Conservation (phyloP, 1,284 basidiomycete species). For the Blastosporella zonata region DNA sequence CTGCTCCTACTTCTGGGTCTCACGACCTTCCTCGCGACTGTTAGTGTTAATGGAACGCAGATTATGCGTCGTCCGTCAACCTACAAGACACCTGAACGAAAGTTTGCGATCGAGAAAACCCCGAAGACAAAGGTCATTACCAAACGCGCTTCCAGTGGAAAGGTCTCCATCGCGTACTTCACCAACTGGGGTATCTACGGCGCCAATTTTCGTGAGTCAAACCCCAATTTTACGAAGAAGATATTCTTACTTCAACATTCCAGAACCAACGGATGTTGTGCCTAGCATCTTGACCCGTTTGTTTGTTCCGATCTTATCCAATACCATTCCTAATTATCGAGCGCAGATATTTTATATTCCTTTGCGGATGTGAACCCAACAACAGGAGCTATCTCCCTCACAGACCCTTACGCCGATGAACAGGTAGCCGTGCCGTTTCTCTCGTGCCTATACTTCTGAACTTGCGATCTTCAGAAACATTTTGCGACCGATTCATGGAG, state of each 20-base stretch:
- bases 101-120: constrained; percentile 34
- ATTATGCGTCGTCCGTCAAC: constrained; percentile 53
- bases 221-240: constrained; percentile 4
- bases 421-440: constrained; percentile 42
- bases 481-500: constrained; percentile 60
- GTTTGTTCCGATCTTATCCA: constrained; percentile 14
- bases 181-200: constrained; percentile 82
- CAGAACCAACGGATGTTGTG: constrained; percentile 53
- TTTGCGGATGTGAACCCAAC: constrained; percentile 79
- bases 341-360: constrained; percentile 74
- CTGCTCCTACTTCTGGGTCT: constrained; percentile 24
- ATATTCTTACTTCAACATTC: constrained; percentile 6
- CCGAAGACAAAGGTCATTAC: constrained; percentile 41
- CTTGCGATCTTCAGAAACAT: constrained; percentile 51
- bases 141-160: constrained; percentile 45
- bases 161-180: constrained; percentile 62
- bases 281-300: constrained; percentile 48
- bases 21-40: constrained; percentile 18
- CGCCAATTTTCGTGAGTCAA: constrained; percentile 68
- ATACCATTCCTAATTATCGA: background rate
- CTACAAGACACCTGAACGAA: constrained; percentile 42
- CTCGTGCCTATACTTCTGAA: background rate
- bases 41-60: constrained; percentile 43
- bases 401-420: constrained; percentile 82
- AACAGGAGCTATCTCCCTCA: constrained; percentile 67